Evolutionary conservation across 805 yeast genomes (phyloP).

Genomic region (Metschnikowia colocasiae): DNA sequence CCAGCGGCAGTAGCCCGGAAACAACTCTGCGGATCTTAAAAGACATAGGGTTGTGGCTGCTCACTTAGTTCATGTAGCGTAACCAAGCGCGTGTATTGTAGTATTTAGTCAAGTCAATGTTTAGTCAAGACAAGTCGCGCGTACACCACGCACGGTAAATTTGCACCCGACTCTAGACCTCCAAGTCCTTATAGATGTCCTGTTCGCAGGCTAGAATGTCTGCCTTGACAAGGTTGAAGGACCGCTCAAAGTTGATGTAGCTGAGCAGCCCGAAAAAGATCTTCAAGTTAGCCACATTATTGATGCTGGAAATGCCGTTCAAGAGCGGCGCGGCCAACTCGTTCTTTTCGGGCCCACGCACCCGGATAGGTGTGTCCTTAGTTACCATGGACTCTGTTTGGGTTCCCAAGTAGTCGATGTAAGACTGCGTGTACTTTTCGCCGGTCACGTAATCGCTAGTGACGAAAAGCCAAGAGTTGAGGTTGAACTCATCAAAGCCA

Average conservation of each 20-base stretch:
- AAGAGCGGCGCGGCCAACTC: constrained; percentile 42
- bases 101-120: background rate
- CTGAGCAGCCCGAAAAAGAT: constrained; percentile 66
- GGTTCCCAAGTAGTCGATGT: constrained; percentile 47
- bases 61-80: background rate
- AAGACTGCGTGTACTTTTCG: constrained; percentile 24
- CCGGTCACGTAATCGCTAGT: constrained; percentile 54
- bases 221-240: constrained; percentile 45
- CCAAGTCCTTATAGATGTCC: constrained; percentile 59
- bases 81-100: background rate
- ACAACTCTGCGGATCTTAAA: constrained; percentile 10
- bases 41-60: constrained; percentile 1
- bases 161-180: constrained; percentile 2
- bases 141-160: background rate
- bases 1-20: constrained; percentile 15
- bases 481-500: constrained; percentile 71
- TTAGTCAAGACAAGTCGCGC: constrained; percentile 2
- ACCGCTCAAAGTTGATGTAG: constrained; percentile 60
- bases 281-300: constrained; percentile 46
- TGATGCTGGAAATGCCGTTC: constrained; percentile 37
- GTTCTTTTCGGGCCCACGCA: constrained; percentile 29
- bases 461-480: constrained; percentile 82
- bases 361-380: constrained; percentile 36
- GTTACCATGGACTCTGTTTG: constrained; percentile 28
- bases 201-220: constrained; percentile 40